A percentile compares a stretch with the other conserved stretches of the same genome.
These are phyloP conservation scores for Tephrocybe sp. DNA, from an alignment of 768 basidiomycete species.

Conservation along the genomic window DNA sequence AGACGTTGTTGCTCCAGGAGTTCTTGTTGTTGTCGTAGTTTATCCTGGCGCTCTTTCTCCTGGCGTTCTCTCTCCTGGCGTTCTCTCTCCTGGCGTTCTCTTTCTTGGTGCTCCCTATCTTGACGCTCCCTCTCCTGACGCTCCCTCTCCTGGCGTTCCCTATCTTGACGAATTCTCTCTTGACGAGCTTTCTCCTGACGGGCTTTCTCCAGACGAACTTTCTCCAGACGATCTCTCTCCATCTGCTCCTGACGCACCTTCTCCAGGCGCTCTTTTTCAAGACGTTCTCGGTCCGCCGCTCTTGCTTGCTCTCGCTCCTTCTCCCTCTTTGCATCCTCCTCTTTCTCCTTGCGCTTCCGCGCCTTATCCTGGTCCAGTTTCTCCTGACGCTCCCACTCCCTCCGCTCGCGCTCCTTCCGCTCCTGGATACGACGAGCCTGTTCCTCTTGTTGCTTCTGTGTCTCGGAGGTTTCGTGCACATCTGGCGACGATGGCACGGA, in stretches of 20 bases:
- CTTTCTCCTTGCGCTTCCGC: not conserved
- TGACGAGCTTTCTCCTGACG: too few relatives aligned
- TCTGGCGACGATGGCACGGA: not conserved
- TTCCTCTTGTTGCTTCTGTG: conserved; percentile 7
- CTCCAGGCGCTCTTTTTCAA: not conserved
- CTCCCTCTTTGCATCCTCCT: not conserved
- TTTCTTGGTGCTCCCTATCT: too few relatives aligned
- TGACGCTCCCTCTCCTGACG: not conserved
- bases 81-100: too few relatives aligned
- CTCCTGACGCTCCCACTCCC: conserved; percentile 11
- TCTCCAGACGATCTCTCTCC: not conserved
- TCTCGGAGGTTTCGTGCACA: not conserved
- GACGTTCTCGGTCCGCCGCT: not conserved
- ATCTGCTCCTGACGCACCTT: not conserved
- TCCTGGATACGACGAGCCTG: conserved; percentile 7
- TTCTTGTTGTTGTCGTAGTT: too few relatives aligned
- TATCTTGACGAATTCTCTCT: not conserved
- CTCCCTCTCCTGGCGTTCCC: not conserved
- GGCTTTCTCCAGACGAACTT: too few relatives aligned
- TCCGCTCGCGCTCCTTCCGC: conserved; percentile 13
- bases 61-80: too few relatives aligned
- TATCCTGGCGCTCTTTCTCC: too few relatives aligned
- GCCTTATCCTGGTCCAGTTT: conserved; percentile 1
- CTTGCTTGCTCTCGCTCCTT: not conserved
- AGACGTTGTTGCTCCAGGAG: not conserved